Conservation (phyloP, 2,329 filamentous ascomycete genomes). For the Fusarium abutilonis region DNA sequence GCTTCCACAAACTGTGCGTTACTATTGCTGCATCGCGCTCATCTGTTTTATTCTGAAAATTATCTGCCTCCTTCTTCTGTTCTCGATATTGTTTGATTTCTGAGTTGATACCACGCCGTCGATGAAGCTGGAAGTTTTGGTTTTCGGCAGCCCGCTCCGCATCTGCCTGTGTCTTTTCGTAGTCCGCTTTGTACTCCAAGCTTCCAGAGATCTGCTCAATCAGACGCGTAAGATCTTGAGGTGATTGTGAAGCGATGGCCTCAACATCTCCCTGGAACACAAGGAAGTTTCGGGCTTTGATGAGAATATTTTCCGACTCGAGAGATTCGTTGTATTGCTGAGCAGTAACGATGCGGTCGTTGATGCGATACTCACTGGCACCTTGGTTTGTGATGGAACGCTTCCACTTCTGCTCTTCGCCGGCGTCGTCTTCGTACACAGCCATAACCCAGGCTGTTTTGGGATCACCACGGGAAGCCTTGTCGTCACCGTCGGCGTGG, state of each 20-base stretch:
- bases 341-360: slow-evolving; percentile 86
- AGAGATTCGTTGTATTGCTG: slow-evolving; percentile 93
- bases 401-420: slow-evolving; percentile 95
- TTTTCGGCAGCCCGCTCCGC: slow-evolving; percentile 88
- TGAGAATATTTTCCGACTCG: slow-evolving; percentile 94
- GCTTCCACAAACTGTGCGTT: slow-evolving; percentile 93
- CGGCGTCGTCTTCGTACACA: slow-evolving; percentile 96
- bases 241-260: slow-evolving; percentile 93
- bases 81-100: slow-evolving; percentile 98
- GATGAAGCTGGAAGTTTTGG: slow-evolving; percentile 86
- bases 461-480: slow-evolving; percentile 80
- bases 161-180: slow-evolving; percentile 88
- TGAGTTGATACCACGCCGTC: slow-evolving; percentile 92
- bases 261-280: slow-evolving; percentile 99
- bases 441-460: slow-evolving; percentile 99
- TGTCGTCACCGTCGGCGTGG: slow-evolving; percentile 67
- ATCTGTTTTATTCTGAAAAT: slow-evolving; percentile 88
- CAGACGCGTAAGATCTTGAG: slow-evolving; percentile 89
- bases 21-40: slow-evolving; percentile 92
- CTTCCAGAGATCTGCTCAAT: slow-evolving; percentile 99
- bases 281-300: slow-evolving; percentile 97
- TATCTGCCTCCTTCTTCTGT: slow-evolving; percentile 95
- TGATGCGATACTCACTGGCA: slow-evolving; percentile 95
- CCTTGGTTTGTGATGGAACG: slow-evolving; percentile 89
- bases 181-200: slow-evolving; percentile 92